Evolutionary conservation across 495 filamentous ascomycete genomes (phyloP).

Genomic region (Aspergillus baeticus): DNA sequence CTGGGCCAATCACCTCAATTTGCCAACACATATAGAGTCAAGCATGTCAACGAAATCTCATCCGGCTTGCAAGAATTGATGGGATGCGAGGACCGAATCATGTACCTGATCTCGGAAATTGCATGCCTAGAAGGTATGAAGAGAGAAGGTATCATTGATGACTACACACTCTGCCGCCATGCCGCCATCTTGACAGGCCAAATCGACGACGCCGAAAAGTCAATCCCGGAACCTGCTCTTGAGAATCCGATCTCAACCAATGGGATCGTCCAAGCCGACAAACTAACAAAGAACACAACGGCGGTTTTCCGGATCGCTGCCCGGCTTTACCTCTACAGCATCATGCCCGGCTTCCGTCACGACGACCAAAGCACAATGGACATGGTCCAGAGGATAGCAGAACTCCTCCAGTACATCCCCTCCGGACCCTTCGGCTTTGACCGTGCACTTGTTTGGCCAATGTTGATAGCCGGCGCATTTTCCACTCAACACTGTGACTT

Average conservation of each 20-base stretch:
- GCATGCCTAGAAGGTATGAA: conserved; percentile 90
- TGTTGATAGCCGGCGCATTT: conserved; percentile 77
- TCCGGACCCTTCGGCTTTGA: conserved; percentile 81
- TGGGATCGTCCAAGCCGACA: conserved; percentile 71
- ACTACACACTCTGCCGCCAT: conserved; percentile 75
- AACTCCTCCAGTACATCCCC: conserved; percentile 73
- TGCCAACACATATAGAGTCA: conserved; percentile 84
- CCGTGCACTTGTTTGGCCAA: conserved; percentile 86
- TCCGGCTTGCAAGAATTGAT: conserved; percentile 88
- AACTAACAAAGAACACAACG: conserved; percentile 79
- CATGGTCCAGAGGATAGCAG: conserved; percentile 67
- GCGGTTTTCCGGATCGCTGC: conserved; percentile 85
- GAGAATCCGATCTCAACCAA: conserved; percentile 48
- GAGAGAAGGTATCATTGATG: conserved; percentile 67
- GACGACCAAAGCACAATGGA: conserved; percentile 61
- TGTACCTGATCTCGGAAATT: conserved; percentile 98
- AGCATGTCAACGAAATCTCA: conserved; percentile 68
- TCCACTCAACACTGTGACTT: conserved; percentile 67
- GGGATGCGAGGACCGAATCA: conserved; percentile 95
- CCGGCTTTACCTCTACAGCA: conserved; percentile 87
- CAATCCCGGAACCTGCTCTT: conserved; percentile 42
- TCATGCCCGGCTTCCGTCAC: conserved; percentile 79
- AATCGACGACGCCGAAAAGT: conserved; percentile 69
- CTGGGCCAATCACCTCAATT: conserved; percentile 78
- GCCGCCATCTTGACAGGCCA: conserved; percentile 74